Base-by-base conservation (phyloP, 164 flowering plant species). In the Chloranthus sessilifolius region DNA sequence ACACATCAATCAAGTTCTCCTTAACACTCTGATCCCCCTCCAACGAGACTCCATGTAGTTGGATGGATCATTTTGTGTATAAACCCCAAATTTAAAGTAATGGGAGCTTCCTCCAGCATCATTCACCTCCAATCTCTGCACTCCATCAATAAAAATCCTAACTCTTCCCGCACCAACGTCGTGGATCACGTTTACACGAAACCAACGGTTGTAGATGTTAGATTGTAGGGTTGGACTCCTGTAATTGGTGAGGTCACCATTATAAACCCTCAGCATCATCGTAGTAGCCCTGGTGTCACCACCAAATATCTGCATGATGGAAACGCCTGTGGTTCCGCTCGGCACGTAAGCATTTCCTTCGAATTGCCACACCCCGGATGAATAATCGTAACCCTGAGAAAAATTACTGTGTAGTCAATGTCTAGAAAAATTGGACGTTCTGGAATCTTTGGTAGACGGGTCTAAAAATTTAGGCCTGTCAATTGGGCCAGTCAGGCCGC, bases 31-130 rank as follows among this genome's bases (percentile, higher is more conserved):
- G 50, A 70, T 61, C 1, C 42, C 52, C 58, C 44, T 74, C 78
- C 78, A 74, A 2, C 67, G 70, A 5, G 78, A 66, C 43, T 74
- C 70, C 78, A 74, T 74, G 49, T 41, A 59, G n/a, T 35, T 12
- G 34, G 63, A 51, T 4, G 19, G 59, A 15, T 60, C 23, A 5
- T 40, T 21, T 24, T 63, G 69, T 1, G 67, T 66, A 54, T 69
- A 69, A 26, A 67, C 67, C 0, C 70, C 76, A 36, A 45, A 67
- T 39, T 74, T 67, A 68, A 74, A 74, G 58, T 38, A 61, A 50
- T 66, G 67, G 8, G 31, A 37, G 16, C n/a, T 9, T 3, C 66
- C 67, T 20, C 65, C 65, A 9, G 58, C 54, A 17, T 64, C 67
- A 3, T 47, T 22, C n/a, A 47, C 53, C 12, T 46, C 52, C 6